These are phyloP conservation scores for Veloporphyrellus conicus DNA, from an alignment of 1,284 basidiomycete species.

Conservation along the genomic window DNA sequence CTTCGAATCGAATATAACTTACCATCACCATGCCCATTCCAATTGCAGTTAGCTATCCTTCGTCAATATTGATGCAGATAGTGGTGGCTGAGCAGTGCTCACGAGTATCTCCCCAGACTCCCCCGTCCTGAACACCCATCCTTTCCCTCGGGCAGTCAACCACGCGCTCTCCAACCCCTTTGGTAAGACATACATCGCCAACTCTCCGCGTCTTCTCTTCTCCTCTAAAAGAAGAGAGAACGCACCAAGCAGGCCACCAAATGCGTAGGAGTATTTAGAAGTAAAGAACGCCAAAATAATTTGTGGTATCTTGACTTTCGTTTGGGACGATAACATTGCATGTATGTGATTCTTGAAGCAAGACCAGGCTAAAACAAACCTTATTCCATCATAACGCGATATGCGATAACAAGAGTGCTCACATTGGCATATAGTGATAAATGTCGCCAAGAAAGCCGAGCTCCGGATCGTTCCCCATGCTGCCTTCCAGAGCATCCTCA, in stretches of 20 bases:
- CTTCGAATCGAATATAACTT: conserved; percentile 18
- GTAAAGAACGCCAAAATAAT: conserved; percentile 53
- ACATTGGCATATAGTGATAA: conserved; percentile 86
- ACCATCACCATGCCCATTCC: conserved; percentile 94
- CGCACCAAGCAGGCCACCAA: conserved; percentile 74
- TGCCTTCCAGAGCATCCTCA: conserved; percentile 60
- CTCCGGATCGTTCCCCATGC: conserved; percentile 76
- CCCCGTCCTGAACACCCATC: conserved; percentile 73
- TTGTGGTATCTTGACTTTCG: conserved; percentile 43
- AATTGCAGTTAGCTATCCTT: conserved; percentile 52
- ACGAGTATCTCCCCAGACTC: conserved; percentile 66
- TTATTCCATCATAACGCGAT: background rate
- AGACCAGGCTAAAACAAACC: conserved; percentile 51
- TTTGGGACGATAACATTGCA: conserved; percentile 42
- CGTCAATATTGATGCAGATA: conserved; percentile 13
- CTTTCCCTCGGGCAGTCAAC: conserved; percentile 73
- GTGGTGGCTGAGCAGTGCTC: conserved; percentile 27
- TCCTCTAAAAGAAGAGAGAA: conserved; percentile 86
- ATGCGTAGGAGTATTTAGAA: conserved; percentile 69
- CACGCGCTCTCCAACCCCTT: conserved; percentile 86
- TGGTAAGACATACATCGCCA: conserved; percentile 96
- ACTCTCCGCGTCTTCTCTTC: conserved; percentile 71
- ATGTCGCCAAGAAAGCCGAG: conserved; percentile 84
- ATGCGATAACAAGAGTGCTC: conserved; percentile 23
- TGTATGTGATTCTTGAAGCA: conserved; percentile 71